A percentile compares a stretch with the other conserved stretches of the same genome.
phyloP scores from a whole-genome alignment of 768 basidiomycete species.

The Termitomyces sp. region DNA sequence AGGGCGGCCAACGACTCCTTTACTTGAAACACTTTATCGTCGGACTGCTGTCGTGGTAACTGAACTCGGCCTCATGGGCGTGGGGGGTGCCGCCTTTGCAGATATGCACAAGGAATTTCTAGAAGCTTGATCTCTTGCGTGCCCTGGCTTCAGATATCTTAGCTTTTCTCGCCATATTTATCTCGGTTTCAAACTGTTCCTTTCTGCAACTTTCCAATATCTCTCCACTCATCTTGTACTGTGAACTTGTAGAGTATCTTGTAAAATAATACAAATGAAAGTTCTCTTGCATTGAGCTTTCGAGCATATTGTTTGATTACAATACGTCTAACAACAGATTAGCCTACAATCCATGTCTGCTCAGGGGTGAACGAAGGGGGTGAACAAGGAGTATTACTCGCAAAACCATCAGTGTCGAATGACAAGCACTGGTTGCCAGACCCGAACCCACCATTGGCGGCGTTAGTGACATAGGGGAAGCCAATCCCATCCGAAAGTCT shows the following conservation, averaged over 20 bases:
- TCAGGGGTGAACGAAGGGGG: slow-evolving; percentile 21
- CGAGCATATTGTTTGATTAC: background rate
- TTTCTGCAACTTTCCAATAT: background rate
- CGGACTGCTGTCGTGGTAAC: slow-evolving; percentile 63
- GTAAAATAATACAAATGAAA: background rate
- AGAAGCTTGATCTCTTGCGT: slow-evolving; percentile 26
- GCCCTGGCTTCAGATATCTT: background rate
- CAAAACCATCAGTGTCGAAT: slow-evolving; percentile 17
- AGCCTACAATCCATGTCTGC: slow-evolving; percentile 15
- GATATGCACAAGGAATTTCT: slow-evolving; percentile 74
- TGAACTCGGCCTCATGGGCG: slow-evolving; percentile 68
- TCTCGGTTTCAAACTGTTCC: background rate
- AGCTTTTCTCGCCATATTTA: background rate
- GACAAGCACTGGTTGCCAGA: slow-evolving; percentile 22
- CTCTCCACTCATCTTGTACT: background rate
- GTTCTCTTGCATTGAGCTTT: background rate
- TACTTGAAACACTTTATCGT: slow-evolving; percentile 73
- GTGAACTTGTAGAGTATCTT: background rate
- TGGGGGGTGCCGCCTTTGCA: slow-evolving; percentile 75
- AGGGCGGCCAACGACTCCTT: slow-evolving; percentile 63
- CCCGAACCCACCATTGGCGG: slow-evolving; percentile 18
- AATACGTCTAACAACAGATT: background rate
- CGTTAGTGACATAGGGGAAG: slow-evolving; percentile 17
- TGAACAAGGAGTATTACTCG: slow-evolving; percentile 19
- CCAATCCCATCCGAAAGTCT: slow-evolving; percentile 15